Percentiles rank a stretch among this genome's conserved stretches.
phyloP scores from a whole-genome alignment of 2,329 filamentous ascomycete genomes.

The Colletotrichum orchidophilum region DNA sequence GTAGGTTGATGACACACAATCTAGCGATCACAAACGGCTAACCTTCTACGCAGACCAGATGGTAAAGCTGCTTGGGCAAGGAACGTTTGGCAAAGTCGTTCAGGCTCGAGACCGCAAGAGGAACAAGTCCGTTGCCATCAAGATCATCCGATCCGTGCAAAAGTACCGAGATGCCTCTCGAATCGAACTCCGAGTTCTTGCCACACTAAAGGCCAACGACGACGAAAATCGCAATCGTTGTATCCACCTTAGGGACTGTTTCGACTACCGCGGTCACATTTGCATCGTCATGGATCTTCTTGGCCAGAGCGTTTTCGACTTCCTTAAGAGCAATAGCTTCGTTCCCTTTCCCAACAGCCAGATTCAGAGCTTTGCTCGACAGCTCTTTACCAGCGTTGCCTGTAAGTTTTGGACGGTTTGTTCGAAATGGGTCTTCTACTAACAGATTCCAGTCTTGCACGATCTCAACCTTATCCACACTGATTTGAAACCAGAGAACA shows the following conservation, averaged over 20 bases:
- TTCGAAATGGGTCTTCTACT: constrained; percentile 10
- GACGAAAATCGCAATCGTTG: constrained; percentile 92
- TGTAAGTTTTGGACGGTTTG: no score
- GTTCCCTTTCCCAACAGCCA: constrained; percentile 98
- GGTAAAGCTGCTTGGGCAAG: constrained; percentile 88
- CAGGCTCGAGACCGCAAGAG: constrained; percentile 85
- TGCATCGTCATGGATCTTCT: constrained; percentile 83
- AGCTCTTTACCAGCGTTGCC: constrained; percentile 97
- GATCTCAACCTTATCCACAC: constrained; percentile 98
- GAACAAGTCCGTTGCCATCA: constrained; percentile 87
- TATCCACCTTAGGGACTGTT: constrained; percentile 95
- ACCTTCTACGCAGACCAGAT: constrained; percentile 75
- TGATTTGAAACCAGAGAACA: constrained; percentile 76
- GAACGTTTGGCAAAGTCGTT: constrained; percentile 98
- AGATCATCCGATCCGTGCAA: constrained; percentile 97
- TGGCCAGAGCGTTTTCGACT: constrained; percentile 97
- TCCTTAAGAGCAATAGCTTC: constrained; percentile 93
- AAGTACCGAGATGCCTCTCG: constrained; percentile 97
- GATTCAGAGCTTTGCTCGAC: constrained; percentile 95
- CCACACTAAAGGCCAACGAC: constrained; percentile 92
- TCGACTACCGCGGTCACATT: constrained; percentile 97
- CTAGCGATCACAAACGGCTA: constrained; percentile 27
- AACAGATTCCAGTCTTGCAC: constrained; percentile 75
- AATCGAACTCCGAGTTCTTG: constrained; percentile 92
- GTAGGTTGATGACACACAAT: constrained; percentile 62